A percentile compares a stretch with the other conserved stretches of the same genome.
Conservation (phyloP, 345 rosid genomes). For the Pseudoturritis turrita region DNA sequence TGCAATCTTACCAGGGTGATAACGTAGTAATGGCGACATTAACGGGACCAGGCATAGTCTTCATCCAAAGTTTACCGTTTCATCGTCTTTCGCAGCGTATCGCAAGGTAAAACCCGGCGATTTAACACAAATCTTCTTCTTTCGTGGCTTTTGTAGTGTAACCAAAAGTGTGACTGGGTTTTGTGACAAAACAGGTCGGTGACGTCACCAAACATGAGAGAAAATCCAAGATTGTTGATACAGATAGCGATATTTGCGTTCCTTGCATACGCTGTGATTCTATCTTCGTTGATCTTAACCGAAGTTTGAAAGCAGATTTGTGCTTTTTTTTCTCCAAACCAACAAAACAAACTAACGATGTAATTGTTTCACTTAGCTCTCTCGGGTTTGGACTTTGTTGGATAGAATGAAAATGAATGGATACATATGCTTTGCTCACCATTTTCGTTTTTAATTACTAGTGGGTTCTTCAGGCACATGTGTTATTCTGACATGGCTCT, state of each 20-base stretch:
- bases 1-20: conserved; percentile 49
- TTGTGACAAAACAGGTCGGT: conserved; percentile 70
- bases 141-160: background rate
- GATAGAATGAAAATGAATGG: too few species aligned
- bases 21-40: conserved; percentile 72
- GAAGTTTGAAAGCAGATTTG: conserved; percentile 62
- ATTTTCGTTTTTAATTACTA: too few species aligned
- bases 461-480: too few species aligned
- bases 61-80: conserved; percentile 91
- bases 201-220: conserved; percentile 96
- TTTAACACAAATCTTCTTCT: background rate
- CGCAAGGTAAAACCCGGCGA: conserved; percentile 52
- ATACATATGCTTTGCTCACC: too few species aligned
- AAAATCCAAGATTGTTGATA: conserved; percentile 78
- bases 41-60: conserved; percentile 96
- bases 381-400: too few species aligned
- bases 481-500: too few species aligned
- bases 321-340: too few species aligned
- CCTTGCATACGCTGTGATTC: conserved; percentile 89
- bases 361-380: too few species aligned
- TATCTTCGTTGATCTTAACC: conserved; percentile 87
- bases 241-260: conserved; percentile 85
- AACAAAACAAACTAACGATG: too few species aligned
- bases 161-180: background rate
- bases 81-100: conserved; percentile 85